These are phyloP conservation scores for Elongisporangium prolatum DNA, from an alignment of 352 stramenopile species.

Conservation along the genomic window DNA sequence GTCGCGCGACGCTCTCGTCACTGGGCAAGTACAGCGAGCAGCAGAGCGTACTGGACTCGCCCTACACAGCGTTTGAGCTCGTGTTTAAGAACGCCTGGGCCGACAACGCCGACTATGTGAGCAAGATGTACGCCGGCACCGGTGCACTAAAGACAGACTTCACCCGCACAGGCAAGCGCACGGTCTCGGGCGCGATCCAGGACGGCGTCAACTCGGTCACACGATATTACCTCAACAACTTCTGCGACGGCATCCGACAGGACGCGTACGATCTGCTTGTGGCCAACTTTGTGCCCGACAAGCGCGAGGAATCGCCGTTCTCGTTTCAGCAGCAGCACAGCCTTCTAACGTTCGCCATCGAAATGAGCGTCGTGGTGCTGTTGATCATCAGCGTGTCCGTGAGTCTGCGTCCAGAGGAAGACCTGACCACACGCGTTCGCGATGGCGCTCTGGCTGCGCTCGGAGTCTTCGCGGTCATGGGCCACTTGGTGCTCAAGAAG, in stretches of 20 bases:
- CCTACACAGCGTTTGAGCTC: slow-evolving; percentile 55
- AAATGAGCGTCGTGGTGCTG: slow-evolving; percentile 38
- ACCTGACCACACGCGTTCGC: slow-evolving; percentile 52
- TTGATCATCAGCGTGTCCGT: slow-evolving; percentile 62
- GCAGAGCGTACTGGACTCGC: slow-evolving; percentile 43
- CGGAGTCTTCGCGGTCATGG: slow-evolving; percentile 38
- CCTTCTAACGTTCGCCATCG: slow-evolving; percentile 52
- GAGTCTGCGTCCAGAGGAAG: slow-evolving; percentile 50
- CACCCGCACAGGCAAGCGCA: slow-evolving; percentile 93
- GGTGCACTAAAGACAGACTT: slow-evolving; percentile 95
- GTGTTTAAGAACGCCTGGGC: slow-evolving; percentile 90
- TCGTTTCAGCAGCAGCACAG: slow-evolving; percentile 83
- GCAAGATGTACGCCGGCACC: slow-evolving; percentile 91
- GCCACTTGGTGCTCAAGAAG: slow-evolving; percentile 80
- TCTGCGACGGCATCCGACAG: slow-evolving; percentile 90
- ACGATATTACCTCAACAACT: slow-evolving; percentile 96
- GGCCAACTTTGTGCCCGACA: slow-evolving; percentile 66
- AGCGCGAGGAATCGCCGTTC: slow-evolving; percentile 76
- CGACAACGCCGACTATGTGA: slow-evolving; percentile 95
- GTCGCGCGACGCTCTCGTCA: slow-evolving; percentile 75
- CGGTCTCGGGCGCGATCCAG: slow-evolving; percentile 83
- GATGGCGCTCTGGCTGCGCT: slow-evolving; percentile 54
- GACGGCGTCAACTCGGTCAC: slow-evolving; percentile 94
- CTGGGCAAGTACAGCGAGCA: slow-evolving; percentile 36
- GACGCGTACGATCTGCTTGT: slow-evolving; percentile 92